Conservation (phyloP, 2,329 filamentous ascomycete genomes). For the Calonectria honghensis region DNA sequence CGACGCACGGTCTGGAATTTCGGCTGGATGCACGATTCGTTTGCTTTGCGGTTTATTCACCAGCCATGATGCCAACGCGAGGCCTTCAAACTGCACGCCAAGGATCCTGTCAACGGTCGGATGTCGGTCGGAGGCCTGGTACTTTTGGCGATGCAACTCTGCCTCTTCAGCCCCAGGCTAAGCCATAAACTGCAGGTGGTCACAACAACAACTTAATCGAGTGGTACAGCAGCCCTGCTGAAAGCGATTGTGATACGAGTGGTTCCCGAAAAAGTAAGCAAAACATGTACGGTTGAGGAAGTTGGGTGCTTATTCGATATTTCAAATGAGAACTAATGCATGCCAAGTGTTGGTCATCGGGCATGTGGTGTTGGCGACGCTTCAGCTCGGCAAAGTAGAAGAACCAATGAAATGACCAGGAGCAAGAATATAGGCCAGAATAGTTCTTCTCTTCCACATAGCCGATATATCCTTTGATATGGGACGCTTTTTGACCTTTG, state of each 20-base stretch:
- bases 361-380: background rate
- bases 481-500: too few species aligned
- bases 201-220: background rate
- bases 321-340: background rate
- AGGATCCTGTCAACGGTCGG: conserved; percentile 8
- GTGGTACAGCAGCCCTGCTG: background rate
- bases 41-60: background rate
- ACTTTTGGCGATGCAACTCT: conserved; percentile 22
- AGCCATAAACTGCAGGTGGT: conserved; percentile 21
- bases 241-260: background rate
- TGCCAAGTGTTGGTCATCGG: conserved; percentile 16
- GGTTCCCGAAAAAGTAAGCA: conserved; percentile 7
- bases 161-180: conserved; percentile 24
- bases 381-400: background rate
- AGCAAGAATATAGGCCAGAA: too few species aligned
- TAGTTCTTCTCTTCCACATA: background rate
- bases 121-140: conserved; percentile 10
- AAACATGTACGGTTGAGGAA: background rate
- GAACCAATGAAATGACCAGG: background rate
- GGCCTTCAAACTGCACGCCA: background rate
- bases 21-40: conserved; percentile 7
- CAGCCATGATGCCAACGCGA: too few species aligned
- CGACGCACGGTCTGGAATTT: background rate
- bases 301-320: background rate
- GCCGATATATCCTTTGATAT: too few species aligned